A percentile compares a stretch with the other conserved stretches of the same genome.
phyloP scores from a whole-genome alignment of 2,329 filamentous ascomycete species.

The Aspergillus japonicus region DNA sequence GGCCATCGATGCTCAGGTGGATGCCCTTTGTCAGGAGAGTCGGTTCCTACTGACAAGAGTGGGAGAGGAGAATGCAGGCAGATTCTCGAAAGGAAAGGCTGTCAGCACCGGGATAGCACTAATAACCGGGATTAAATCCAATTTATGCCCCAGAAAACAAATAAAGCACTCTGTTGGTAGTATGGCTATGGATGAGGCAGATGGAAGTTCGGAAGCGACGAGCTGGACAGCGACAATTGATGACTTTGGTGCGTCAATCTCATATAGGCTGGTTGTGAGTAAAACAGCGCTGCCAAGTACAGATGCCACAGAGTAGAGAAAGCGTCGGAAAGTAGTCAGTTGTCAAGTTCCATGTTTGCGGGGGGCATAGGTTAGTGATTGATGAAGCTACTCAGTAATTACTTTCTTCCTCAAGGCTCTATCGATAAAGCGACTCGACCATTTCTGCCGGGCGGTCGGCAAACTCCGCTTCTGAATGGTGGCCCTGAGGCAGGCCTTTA shows the following conservation, averaged over 20 bases:
- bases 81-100: background rate
- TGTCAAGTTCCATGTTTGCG: background rate
- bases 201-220: background rate
- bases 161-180: background rate
- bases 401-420: background rate
- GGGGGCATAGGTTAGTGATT: background rate
- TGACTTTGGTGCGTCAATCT: too few species aligned
- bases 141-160: background rate
- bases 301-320: too few species aligned
- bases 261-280: too few species aligned
- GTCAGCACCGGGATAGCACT: background rate
- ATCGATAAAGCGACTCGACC: constrained; percentile 11
- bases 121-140: too few species aligned
- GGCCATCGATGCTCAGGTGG: too few species aligned
- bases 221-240: background rate
- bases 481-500: constrained; percentile 17
- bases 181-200: background rate
- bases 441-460: constrained; percentile 18
- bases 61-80: background rate
- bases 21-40: too few species aligned
- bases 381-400: background rate
- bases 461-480: constrained; percentile 9
- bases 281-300: too few species aligned
- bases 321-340: too few species aligned
- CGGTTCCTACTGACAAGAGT: background rate